These are phyloP conservation scores for Penicillium coffeae DNA, from an alignment of 495 filamentous ascomycete genomes.

Conservation along the genomic window DNA sequence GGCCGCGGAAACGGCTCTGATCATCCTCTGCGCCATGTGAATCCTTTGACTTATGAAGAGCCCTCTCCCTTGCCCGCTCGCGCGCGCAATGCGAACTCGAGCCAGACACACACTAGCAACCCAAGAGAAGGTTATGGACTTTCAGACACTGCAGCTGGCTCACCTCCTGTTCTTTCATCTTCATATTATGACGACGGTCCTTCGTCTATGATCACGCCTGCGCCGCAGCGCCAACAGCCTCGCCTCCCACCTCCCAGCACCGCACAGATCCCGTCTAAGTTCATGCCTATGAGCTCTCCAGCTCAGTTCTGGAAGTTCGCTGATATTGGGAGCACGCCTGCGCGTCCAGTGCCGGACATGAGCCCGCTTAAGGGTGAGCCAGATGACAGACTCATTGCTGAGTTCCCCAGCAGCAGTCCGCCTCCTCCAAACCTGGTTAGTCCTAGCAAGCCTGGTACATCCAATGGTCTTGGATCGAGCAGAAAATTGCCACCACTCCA, in stretches of 20 bases:
- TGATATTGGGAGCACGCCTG: conserved; percentile 69
- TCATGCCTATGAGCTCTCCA: conserved; percentile 90
- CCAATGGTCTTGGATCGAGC: conserved; percentile 32
- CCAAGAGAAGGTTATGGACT: conserved; percentile 51
- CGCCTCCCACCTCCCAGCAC: conserved; percentile 85
- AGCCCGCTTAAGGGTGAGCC: conserved; percentile 56
- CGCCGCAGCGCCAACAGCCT: conserved; percentile 77
- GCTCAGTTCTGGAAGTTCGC: conserved; percentile 96
- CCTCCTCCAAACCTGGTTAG: conserved; percentile 49
- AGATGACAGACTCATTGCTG: conserved; percentile 39
- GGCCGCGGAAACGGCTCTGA: conserved; percentile 32
- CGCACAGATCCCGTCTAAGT: conserved; percentile 83
- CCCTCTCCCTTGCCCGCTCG: conserved; percentile 52
- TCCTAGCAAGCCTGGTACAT: conserved; percentile 43
- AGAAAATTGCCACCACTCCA: conserved; percentile 36
- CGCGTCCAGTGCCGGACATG: conserved; percentile 56
- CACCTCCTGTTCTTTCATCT: conserved; percentile 69
- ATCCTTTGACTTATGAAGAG: conserved; percentile 50
- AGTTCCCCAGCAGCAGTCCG: conserved; percentile 65
- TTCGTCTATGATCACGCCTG: conserved; percentile 74
- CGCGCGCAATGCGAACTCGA: conserved; percentile 32
- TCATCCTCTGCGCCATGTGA: conserved; percentile 32
- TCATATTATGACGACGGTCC: conserved; percentile 55
- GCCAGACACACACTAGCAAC: conserved; percentile 51
- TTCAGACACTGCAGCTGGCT: conserved; percentile 56